phyloP scores from a whole-genome alignment of 768 basidiomycete species.

The Naganishia friedmannii region DNA sequence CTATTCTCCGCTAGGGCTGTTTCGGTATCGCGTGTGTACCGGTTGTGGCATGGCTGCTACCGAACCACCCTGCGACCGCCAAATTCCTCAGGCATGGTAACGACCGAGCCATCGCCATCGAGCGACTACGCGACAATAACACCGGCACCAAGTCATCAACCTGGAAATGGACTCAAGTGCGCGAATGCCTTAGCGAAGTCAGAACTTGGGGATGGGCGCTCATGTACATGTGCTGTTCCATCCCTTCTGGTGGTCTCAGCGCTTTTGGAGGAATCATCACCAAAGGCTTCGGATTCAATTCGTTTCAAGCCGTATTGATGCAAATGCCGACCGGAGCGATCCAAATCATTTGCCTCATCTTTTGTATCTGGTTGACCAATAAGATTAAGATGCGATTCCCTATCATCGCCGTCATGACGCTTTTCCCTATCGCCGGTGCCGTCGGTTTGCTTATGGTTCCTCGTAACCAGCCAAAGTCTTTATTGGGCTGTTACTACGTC shows the following conservation, averaged over 20 bases:
- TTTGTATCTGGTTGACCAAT: conserved; percentile 30
- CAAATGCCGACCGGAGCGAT: conserved; percentile 31
- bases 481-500: conserved; percentile 33
- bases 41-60: conserved; percentile 43
- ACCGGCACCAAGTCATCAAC: conserved; percentile 42
- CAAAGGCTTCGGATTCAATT: conserved; percentile 32
- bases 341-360: conserved; percentile 24
- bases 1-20: conserved; percentile 24
- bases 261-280: conserved; percentile 42
- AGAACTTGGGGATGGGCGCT: conserved; percentile 33
- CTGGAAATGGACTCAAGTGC: conserved; percentile 46
- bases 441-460: conserved; percentile 41
- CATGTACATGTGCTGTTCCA: conserved; percentile 44
- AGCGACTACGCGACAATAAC: conserved; percentile 48
- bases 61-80: conserved; percentile 48
- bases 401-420: conserved; percentile 32
- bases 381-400: conserved; percentile 35
- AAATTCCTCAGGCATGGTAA: conserved; percentile 46
- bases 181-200: conserved; percentile 46
- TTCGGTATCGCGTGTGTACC: conserved; percentile 37
- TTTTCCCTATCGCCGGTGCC: conserved; percentile 48
- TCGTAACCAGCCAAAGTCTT: conserved; percentile 34
- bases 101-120: conserved; percentile 48
- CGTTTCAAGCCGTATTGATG: conserved; percentile 21
- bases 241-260: conserved; percentile 30